These are phyloP conservation scores for Sedum album DNA, from an alignment of 164 flowering plant genomes.

Conservation along the genomic window DNA sequence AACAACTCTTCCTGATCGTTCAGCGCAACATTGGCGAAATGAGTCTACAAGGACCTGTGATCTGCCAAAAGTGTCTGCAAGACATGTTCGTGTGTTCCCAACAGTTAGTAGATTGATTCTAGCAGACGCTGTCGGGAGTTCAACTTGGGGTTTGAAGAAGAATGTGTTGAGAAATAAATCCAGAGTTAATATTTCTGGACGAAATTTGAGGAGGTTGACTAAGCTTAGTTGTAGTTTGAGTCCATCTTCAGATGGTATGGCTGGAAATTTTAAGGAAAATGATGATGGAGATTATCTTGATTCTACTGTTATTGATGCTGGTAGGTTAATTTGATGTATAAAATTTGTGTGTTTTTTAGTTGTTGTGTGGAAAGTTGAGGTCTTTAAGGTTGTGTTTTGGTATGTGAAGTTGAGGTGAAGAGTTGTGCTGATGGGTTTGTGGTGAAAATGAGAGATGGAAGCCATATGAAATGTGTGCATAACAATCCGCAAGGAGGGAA, in stretches of 20 bases:
- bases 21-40: background rate
- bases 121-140: background rate
- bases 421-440: constrained; percentile 86
- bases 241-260: constrained; percentile 16
- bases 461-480: constrained; percentile 73
- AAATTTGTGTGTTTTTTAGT: no score
- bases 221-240: background rate
- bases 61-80: background rate
- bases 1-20: no score
- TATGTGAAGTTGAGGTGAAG: constrained; percentile 75
- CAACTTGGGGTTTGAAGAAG: background rate
- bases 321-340: constrained; percentile 25
- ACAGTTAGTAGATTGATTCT: background rate
- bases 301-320: constrained; percentile 92
- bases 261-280: constrained; percentile 72
- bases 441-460: constrained; percentile 93
- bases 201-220: background rate
- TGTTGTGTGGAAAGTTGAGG: background rate
- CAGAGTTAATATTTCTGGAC: background rate
- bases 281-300: constrained; percentile 74
- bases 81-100: background rate
- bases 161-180: background rate
- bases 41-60: background rate
- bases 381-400: background rate
- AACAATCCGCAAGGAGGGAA: constrained; percentile 89